Conservation (phyloP, 2,329 filamentous ascomycete genomes). For the Pseudocercospora macadamiae region DNA sequence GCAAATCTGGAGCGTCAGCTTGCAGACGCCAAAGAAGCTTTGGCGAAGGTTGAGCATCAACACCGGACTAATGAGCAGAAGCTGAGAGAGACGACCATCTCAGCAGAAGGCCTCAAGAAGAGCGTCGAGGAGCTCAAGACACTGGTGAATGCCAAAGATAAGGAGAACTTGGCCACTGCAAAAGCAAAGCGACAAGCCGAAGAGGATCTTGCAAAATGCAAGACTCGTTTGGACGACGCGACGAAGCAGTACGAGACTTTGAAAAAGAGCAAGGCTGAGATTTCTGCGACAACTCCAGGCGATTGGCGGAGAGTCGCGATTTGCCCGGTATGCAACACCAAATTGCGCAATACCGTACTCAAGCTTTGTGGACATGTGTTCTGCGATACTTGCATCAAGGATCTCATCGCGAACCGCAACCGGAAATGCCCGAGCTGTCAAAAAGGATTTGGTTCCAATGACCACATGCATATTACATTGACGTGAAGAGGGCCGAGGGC, state of each 20-base stretch:
- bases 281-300: constrained; percentile 76
- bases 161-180: constrained; percentile 65
- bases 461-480: constrained; percentile 69
- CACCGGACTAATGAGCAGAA: constrained; percentile 75
- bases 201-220: constrained; percentile 76
- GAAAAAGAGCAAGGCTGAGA: constrained; percentile 72
- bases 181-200: constrained; percentile 63
- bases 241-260: constrained; percentile 83
- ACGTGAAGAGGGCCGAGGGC: constrained; percentile 26
- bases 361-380: constrained; percentile 96
- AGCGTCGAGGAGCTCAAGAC: constrained; percentile 78
- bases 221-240: constrained; percentile 73
- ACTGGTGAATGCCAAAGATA: constrained; percentile 75
- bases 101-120: constrained; percentile 70
- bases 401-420: constrained; percentile 84
- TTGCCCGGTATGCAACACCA: constrained; percentile 88
- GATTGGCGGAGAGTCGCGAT: constrained; percentile 81
- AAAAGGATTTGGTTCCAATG: constrained; percentile 85
- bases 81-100: constrained; percentile 69
- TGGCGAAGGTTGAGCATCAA: constrained; percentile 70
- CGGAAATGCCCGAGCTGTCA: constrained; percentile 95
- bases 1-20: constrained; percentile 90
- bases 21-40: constrained; percentile 76
- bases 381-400: constrained; percentile 86
- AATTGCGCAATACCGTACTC: constrained; percentile 91